A percentile compares a stretch with the other conserved stretches of the same genome.
Conservation (phyloP, 495 filamentous ascomycete species). For the Penicillium coffeae region DNA sequence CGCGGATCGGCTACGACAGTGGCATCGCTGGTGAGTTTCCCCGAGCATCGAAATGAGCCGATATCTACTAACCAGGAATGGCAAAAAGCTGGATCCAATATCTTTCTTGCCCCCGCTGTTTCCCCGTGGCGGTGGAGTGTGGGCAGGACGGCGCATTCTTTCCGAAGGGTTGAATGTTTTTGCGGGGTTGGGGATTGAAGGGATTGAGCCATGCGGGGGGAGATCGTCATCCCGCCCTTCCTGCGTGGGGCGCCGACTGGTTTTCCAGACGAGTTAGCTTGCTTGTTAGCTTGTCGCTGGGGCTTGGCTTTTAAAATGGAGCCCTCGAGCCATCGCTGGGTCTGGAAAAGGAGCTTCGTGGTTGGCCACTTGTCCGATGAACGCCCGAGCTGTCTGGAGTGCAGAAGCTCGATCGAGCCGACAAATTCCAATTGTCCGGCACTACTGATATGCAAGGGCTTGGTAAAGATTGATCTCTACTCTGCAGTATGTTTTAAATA, state of each 20-base stretch:
- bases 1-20: neutral
- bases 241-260: neutral
- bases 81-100: too few relatives aligned
- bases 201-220: conserved; percentile 4
- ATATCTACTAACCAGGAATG: neutral
- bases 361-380: conserved; percentile 34
- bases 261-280: neutral
- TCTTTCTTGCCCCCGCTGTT: neutral
- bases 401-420: neutral
- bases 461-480: too few relatives aligned
- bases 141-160: conserved; percentile 1
- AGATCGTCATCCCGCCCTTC: conserved; percentile 4
- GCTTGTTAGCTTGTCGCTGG: neutral
- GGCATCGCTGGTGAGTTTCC: neutral
- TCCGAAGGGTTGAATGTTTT: conserved; percentile 12
- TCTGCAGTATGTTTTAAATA: too few relatives aligned
- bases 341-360: neutral
- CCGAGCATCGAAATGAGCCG: neutral
- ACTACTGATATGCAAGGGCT: too few relatives aligned
- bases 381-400: conserved; percentile 18
- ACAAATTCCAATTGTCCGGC: neutral
- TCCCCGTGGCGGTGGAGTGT: neutral
- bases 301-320: neutral
- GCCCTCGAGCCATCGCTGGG: neutral
- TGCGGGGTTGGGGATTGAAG: conserved; percentile 15